phyloP scores from a whole-genome alignment of 176 grass and related monocot species.

The Aegilops tauschii region DNA sequence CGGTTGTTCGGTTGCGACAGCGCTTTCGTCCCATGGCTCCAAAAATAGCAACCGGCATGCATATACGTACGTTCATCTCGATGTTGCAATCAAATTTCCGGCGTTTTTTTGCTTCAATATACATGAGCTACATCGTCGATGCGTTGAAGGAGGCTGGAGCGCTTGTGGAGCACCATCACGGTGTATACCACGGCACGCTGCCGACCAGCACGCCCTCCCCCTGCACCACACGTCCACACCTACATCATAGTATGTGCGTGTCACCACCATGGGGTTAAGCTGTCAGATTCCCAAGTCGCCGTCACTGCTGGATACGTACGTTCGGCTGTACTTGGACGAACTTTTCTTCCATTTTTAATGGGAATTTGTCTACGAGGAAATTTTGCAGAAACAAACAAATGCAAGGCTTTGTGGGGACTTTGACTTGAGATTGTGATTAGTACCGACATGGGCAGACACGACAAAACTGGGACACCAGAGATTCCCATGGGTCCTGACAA shows the following conservation, averaged over 20 bases:
- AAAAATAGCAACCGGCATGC: background rate
- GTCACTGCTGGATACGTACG: no score
- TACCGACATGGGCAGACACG: background rate
- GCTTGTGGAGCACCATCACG: constrained; percentile 83
- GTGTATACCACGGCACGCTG: constrained; percentile 64
- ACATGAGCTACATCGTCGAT: constrained; percentile 39
- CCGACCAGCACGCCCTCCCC: constrained; percentile 62
- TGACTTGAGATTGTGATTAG: constrained; percentile 1
- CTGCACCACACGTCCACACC: constrained; percentile 61
- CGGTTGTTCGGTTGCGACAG: background rate
- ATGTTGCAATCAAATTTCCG: background rate
- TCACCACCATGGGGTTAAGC: no score
- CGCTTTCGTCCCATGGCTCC: background rate
- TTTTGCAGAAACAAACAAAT: background rate
- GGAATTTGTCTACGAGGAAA: background rate
- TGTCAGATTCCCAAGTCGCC: no score
- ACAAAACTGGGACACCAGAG: background rate
- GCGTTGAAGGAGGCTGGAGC: constrained; percentile 28
- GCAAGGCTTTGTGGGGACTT: background rate
- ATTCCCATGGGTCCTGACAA: background rate
- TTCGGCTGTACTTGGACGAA: no score
- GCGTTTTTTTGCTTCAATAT: background rate
- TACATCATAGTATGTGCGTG: background rate
- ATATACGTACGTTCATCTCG: background rate
- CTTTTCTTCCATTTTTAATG: background rate